Evolutionary conservation across 2,329 filamentous ascomycete species (phyloP), one percentile per base, ranked within the genome.

Genomic region (Acephala macrosclerotiorum): DNA sequence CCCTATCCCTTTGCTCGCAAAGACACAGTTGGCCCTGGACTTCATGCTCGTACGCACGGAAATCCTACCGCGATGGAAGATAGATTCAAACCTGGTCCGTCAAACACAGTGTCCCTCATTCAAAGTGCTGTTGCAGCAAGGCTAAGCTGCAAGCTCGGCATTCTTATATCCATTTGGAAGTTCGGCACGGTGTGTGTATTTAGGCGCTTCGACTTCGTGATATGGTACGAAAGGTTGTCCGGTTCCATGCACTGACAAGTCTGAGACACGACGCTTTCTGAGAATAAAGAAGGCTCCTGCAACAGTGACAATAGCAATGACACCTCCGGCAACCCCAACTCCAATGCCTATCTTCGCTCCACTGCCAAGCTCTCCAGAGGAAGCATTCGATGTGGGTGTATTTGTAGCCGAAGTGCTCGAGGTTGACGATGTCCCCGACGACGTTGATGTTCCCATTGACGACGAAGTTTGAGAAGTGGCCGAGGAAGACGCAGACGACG

Each of bases 321-420:
- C 45, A 40, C 45, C 58, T 51, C 58, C 58, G n/a, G 58, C n/a
- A 36, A 61, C 25, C 22, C 58, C 58, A 38, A 61, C 58, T 33
- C 58, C 58, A 16, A 61, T 61, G 26, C 45, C 58, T 26, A 61
- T 61, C 29, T 61, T 61, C 9, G 45, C 45, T 61, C 58, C 58
- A 40, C 33, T 61, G 8, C 22, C 58, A 12, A 61, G 47, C 1
- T 45, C 45, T 8, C 36, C 33, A 11, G 45, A 40, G 11, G 29
- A n/a, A 36, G 58, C n/a, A 14, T 29, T 36, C n/a, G 58, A 47
- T 38, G 20, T 35, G n/a, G 45, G 25, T 18, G 33, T 51, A 18
- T 33, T 38, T 9, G 58, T 51, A n/a, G 40, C 16, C 20, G 45
- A 53, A 18, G 58, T 51, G 25, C 14, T 53, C 33, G 58, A 61